Base-by-base conservation (phyloP, 495 filamentous ascomycete genomes). In the Podospora pseudocomata region DNA sequence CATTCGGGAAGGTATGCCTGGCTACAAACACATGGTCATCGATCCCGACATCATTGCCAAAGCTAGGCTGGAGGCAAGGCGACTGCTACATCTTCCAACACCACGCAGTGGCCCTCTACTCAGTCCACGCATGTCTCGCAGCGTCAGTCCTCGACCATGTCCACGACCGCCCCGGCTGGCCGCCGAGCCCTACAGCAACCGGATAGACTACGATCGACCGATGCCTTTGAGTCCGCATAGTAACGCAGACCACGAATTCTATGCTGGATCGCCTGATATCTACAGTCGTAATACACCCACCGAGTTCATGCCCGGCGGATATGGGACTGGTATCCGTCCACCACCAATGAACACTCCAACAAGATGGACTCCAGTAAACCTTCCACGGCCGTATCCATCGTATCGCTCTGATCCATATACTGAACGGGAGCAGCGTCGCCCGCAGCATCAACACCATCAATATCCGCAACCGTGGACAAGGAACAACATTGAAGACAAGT, bases 1-100 rank as follows among this genome's bases (percentile, higher is more conserved):
- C 74, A 78, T 90, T n/a, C 84, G 73, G 0, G 86, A 86, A 3
- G 78, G 84, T 18, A 76, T 86, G 6, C 81, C 83, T 1, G 80
- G 80, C 11, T 90, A 87, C 75, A 86, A 82, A 30, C 84, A 84
- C 39, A 93, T 92, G 89, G 74, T 86, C 18, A 94, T 98, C 70
- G 81, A 88, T 60, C 77, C 76, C 0, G 78, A 76, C 1, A 89
- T 93, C 63, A 81, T 94, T 2, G 69, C 68, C 1, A 75, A 78
- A 34, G 87, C 89, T 11, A 86, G 80, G 0, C 79, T 81, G 9
- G 84, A 86, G 27, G 85, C 88, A 0, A 78, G 83, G 82, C 18
- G 71, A 72, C 26, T 67, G 59, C 54, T 63, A 53, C 64, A 70
- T n/a, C 23, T 23, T 34, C 63, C 34, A 30, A 65, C 60, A 65